Percentiles rank a stretch among this genome's conserved stretches.
These are phyloP conservation scores for Mycena rebaudengoi DNA, from an alignment of 768 basidiomycete genomes.

Conservation along the genomic window DNA sequence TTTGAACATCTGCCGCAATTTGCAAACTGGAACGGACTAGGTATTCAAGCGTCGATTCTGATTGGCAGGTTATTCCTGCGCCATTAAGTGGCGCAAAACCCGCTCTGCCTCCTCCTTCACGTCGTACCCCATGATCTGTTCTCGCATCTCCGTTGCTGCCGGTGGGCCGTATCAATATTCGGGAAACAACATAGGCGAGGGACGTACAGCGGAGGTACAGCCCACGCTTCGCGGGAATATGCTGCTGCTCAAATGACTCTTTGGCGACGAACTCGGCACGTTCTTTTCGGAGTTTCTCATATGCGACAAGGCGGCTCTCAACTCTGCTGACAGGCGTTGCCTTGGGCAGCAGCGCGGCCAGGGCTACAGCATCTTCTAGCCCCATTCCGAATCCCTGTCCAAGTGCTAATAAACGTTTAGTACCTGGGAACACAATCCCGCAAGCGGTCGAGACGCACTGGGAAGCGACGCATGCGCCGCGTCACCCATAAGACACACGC, in stretches of 20 bases:
- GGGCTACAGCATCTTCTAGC: conserved; percentile 19
- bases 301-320: conserved; percentile 4
- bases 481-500: conserved; percentile 15
- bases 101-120: conserved; percentile 9
- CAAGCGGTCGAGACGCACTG: background rate
- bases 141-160: conserved; percentile 16
- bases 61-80: background rate
- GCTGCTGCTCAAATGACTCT: conserved; percentile 20
- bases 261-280: conserved; percentile 20
- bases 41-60: background rate
- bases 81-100: background rate
- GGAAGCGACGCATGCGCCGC: conserved; percentile 24
- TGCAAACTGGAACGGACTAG: no score
- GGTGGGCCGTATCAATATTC: background rate
- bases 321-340: background rate
- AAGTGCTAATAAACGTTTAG: background rate
- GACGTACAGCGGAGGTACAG: conserved; percentile 20
- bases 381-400: conserved; percentile 24
- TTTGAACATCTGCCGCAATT: no score
- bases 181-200: background rate
- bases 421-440: background rate
- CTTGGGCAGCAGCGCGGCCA: conserved; percentile 7
- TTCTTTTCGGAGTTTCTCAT: conserved; percentile 18
- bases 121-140: conserved; percentile 18
- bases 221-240: conserved; percentile 16